Evolutionary conservation across 164 flowering plant species (phyloP), one percentile per base, ranked within the genome.

Genomic region (Berberis thunbergii): DNA sequence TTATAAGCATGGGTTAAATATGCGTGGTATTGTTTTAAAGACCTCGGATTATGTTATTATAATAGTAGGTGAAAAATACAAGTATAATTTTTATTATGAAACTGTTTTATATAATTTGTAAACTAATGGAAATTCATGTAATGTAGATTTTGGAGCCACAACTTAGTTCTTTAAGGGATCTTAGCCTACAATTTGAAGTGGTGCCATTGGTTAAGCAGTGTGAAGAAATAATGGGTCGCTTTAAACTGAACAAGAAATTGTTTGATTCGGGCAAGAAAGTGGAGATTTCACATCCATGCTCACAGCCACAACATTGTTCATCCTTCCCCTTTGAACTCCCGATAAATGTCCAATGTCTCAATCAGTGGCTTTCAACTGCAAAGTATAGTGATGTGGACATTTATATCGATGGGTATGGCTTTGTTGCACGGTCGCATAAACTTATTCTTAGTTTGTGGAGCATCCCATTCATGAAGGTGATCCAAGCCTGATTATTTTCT

Each of bases 381-480:
- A 73, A 79, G 70, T 81, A 77, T 69, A 75, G 93, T 57, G 97
- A 94, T 52, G 68, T 88, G 58, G 83, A 79, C 57, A 73, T 94
- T 54, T 74, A 77, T 69, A 67, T 88, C 63, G 86, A 84, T 63
- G 87, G 83, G 54, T 72, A 79, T 71, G 90, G 82, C 43, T 75
- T 80, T 62, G 78, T 84, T 69, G 79, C 81, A 12, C 81, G 63
- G 26, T 54, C 83, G 43, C 98, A 94, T 67, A 90, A 79, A 74
- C 69, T 88, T 54, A 77, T 94, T 64, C 91, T 94, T 48, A 76
- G 96, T 73, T 78, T 86, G 60, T 88, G 97, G 94, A 90, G 98
- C 69, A 54, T 75, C 46, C 94, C 98, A 54, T 90, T 93, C 72
- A 76, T 80, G 54, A 93, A 90, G 96, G 98, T 90, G 67, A 73